A percentile compares a stretch with the other conserved stretches of the same genome.
Conservation (phyloP, 441 rosid species). For the Populus tomentosa region DNA sequence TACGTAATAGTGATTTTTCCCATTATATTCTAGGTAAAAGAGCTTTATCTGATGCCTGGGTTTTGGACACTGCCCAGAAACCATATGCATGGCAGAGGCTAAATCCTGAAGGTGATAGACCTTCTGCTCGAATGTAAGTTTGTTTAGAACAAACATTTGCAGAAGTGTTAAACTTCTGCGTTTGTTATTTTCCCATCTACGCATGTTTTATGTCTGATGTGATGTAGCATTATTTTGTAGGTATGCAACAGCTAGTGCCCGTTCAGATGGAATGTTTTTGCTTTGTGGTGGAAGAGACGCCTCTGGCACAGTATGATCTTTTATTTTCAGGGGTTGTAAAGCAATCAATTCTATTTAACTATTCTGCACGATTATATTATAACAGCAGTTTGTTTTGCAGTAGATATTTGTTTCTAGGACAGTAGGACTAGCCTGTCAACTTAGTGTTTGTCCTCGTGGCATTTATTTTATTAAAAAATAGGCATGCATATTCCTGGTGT, state of each 20-base stretch:
- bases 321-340: slow-evolving; percentile 6
- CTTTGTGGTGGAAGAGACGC: slow-evolving; percentile 98
- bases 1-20: not conserved
- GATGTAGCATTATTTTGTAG: slow-evolving; percentile 34
- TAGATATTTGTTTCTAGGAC: not conserved
- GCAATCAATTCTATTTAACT: not conserved
- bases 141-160: slow-evolving; percentile 7
- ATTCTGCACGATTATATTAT: not conserved
- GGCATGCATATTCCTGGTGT: not conserved
- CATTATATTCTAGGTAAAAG: slow-evolving; percentile 59
- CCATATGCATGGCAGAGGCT: slow-evolving; percentile 92
- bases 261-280: slow-evolving; percentile 98
- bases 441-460: not conserved
- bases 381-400: not conserved
- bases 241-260: slow-evolving; percentile 98
- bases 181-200: slow-evolving; percentile 1
- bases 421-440: not conserved
- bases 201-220: slow-evolving; percentile 18
- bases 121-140: slow-evolving; percentile 95
- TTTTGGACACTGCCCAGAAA: slow-evolving; percentile 94
- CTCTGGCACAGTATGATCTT: slow-evolving; percentile 64
- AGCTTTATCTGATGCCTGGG: slow-evolving; percentile 97
- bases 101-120: slow-evolving; percentile 90
- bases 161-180: slow-evolving; percentile 17
- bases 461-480: not conserved